A percentile compares a stretch with the other conserved stretches of the same genome.
Evolutionary conservation across 2,329 filamentous ascomycete species (phyloP).

Genomic region (Botrytis sinoallii): DNA sequence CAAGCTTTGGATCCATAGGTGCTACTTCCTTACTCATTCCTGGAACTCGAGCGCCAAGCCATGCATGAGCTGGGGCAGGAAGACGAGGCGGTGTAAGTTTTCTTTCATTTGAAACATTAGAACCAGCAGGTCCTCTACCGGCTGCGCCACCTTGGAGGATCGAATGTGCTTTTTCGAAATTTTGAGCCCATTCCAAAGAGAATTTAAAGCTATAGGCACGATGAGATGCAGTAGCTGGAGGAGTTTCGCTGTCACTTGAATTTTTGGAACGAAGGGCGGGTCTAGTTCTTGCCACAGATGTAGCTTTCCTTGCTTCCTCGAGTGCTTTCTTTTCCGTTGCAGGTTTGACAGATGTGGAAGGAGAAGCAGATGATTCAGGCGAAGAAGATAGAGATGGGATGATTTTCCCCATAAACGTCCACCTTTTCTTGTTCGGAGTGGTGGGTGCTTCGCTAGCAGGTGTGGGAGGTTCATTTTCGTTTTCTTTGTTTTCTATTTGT

Average conservation of each 20-base stretch:
- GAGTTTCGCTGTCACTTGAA: slow-evolving; percentile 55
- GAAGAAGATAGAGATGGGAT: slow-evolving; percentile 45
- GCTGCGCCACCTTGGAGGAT: slow-evolving; percentile 16
- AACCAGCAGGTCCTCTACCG: neutral
- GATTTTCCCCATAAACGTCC: slow-evolving; percentile 63
- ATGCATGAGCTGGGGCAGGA: slow-evolving; percentile 66
- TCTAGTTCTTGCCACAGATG: slow-evolving; percentile 44
- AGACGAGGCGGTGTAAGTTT: slow-evolving; percentile 67
- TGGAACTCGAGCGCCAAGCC: slow-evolving; percentile 46
- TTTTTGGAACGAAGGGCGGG: slow-evolving; percentile 47
- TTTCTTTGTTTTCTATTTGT: slow-evolving; percentile 24
- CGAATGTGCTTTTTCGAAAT: slow-evolving; percentile 40
- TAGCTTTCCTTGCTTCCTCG: slow-evolving; percentile 50
- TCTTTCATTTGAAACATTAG: slow-evolving; percentile 44
- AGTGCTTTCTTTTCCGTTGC: slow-evolving; percentile 45
- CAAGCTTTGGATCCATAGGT: slow-evolving; percentile 30
- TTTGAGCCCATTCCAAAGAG: slow-evolving; percentile 62
- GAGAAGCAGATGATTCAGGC: slow-evolving; percentile 18
- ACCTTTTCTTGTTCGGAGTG: slow-evolving; percentile 51
- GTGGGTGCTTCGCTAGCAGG: slow-evolving; percentile 23
- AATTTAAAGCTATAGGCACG: slow-evolving; percentile 69
- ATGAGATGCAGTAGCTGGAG: slow-evolving; percentile 45
- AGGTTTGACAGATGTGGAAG: slow-evolving; percentile 10
- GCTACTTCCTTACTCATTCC: slow-evolving; percentile 31
- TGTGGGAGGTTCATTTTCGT: slow-evolving; percentile 23